A percentile compares a stretch with the other conserved stretches of the same genome.
Conservation (phyloP, 1,139 yeast species). For the Zygosaccharomyces pseudobailii region DNA sequence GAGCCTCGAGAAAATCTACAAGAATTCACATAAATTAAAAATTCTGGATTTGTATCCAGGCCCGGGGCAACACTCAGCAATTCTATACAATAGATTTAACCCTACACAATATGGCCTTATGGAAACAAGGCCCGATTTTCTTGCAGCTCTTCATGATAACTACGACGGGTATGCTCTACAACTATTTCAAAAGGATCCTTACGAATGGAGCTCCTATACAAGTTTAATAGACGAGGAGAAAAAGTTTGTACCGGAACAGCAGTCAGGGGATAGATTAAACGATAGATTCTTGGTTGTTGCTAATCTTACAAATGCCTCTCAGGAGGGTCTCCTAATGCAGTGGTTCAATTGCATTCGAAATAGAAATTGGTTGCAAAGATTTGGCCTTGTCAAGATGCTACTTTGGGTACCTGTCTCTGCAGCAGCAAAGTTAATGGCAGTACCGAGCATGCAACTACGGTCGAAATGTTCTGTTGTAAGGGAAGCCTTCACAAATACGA, state of each 20-base stretch:
- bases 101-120: constrained; percentile 60
- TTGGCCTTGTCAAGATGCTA: constrained; percentile 70
- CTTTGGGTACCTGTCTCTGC: constrained; percentile 55
- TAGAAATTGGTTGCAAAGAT: constrained; percentile 69
- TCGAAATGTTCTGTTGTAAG: constrained; percentile 56
- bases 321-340: constrained; percentile 71
- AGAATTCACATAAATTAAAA: constrained; percentile 43
- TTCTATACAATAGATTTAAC: constrained; percentile 48
- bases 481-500: constrained; percentile 54
- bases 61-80: constrained; percentile 46
- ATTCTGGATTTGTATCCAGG: constrained; percentile 65
- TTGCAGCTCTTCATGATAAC: constrained; percentile 30
- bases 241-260: constrained; percentile 39
- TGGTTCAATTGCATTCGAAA: constrained; percentile 67
- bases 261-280: constrained; percentile 48
- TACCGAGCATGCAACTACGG: constrained; percentile 44
- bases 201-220: constrained; percentile 57
- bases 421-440: constrained; percentile 58
- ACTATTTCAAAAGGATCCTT: constrained; percentile 43
- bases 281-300: constrained; percentile 61
- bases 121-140: constrained; percentile 46
- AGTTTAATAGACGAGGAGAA: constrained; percentile 43
- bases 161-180: constrained; percentile 30
- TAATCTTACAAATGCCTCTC: constrained; percentile 51
- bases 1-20: constrained; percentile 37